phyloP scores from a whole-genome alignment of 164 flowering plant species.

The Dillenia suffruticosa region DNA sequence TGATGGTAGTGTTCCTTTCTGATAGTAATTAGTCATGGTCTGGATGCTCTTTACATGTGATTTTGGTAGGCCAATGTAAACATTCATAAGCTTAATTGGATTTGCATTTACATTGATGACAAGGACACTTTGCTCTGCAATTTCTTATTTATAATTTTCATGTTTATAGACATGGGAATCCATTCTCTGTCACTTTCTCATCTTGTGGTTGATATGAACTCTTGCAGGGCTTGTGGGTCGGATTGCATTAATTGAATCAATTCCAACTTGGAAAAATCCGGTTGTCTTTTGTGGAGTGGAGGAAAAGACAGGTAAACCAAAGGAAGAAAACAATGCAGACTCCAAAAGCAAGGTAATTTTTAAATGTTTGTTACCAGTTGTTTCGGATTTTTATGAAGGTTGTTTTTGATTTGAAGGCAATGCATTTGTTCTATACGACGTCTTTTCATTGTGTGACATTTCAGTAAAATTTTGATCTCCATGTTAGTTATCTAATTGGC shows the following conservation, averaged over 20 bases:
- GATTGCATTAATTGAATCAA: constrained; percentile 25
- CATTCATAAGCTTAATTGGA: background rate
- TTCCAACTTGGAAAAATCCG: constrained; percentile 1
- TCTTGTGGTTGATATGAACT: constrained; percentile 32
- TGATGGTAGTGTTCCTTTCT: constrained; percentile 1
- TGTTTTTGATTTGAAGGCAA: background rate
- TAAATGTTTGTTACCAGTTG: background rate
- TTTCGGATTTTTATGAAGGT: constrained; percentile 3
- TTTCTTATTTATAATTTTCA: background rate
- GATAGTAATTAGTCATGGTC: constrained; percentile 3
- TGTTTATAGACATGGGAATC: constrained; percentile 25
- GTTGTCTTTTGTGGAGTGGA: constrained; percentile 10
- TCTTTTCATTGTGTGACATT: no score
- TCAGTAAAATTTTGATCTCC: no score
- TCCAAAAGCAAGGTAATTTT: constrained; percentile 53
- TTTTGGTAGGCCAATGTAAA: background rate
- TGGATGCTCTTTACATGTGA: background rate
- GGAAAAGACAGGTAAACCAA: constrained; percentile 2
- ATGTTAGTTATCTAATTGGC: no score
- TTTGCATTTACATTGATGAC: constrained; percentile 6
- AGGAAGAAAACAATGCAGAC: constrained; percentile 54
- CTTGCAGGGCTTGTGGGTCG: constrained; percentile 53
- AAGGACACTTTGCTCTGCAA: no score
- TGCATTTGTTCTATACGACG: background rate
- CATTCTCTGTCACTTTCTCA: constrained; percentile 10